Evolutionary conservation across 306 rosid genomes (phyloP).

Genomic region (Alnus glutinosa): DNA sequence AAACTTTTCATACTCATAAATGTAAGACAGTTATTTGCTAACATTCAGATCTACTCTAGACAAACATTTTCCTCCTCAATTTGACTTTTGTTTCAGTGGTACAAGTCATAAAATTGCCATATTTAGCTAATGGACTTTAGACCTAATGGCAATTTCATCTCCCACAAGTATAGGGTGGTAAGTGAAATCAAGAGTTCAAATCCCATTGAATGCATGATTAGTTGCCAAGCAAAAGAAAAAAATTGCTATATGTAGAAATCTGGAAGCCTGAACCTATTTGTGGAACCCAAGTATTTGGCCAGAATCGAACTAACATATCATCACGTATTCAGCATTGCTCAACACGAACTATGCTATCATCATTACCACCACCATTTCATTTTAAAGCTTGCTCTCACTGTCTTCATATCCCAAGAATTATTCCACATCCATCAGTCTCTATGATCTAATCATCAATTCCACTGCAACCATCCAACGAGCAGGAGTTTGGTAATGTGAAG

Average conservation of each 20-base stretch:
- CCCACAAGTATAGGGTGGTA: not conserved
- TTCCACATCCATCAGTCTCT: not conserved
- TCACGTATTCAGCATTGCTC: not conserved
- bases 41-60: not conserved
- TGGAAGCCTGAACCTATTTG: not conserved
- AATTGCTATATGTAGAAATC: not conserved
- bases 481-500: too few relatives aligned
- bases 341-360: not conserved
- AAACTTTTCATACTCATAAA: not conserved
- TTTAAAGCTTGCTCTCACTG: not conserved
- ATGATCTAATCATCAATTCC: not conserved
- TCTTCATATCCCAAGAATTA: not conserved
- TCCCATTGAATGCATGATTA: not conserved
- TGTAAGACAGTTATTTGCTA: not conserved
- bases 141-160: not conserved
- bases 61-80: not conserved
- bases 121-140: not conserved
- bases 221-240: not conserved
- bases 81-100: not conserved
- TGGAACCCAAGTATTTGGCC: not conserved
- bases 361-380: constrained; percentile 1
- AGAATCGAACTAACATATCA: not conserved
- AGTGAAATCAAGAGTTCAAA: not conserved
- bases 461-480: too few relatives aligned
- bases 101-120: not conserved